Evolutionary conservation across 164 flowering plant species (phyloP).

Genomic region (Echeveria elegans): DNA sequence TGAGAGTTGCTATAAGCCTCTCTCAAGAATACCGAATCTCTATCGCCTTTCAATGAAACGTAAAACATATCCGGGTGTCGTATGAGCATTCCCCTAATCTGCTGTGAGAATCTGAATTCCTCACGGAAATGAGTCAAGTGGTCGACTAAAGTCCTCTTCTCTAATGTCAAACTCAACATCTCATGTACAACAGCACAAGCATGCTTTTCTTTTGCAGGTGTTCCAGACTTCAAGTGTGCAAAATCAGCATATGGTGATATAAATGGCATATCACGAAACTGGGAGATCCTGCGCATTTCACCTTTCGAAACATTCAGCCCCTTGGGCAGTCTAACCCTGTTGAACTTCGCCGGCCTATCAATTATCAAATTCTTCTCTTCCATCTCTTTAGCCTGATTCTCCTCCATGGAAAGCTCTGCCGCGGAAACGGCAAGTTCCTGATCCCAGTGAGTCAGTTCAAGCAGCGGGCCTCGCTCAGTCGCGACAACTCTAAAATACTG

Average conservation of each 20-base stretch:
- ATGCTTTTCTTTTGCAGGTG: constrained; percentile 74
- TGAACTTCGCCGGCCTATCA: constrained; percentile 74
- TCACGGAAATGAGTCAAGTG: constrained; percentile 89
- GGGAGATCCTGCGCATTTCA: constrained; percentile 57
- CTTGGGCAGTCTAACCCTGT: constrained; percentile 72
- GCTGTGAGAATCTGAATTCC: constrained; percentile 91
- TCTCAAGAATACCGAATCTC: constrained; percentile 86
- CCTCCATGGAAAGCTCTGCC: constrained; percentile 62
- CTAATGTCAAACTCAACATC: constrained; percentile 76
- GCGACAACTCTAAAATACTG: constrained; percentile 75
- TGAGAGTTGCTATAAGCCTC: constrained; percentile 85
- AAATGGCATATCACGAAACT: constrained; percentile 70
- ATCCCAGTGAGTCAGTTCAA: constrained; percentile 90
- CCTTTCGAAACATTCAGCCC: constrained; percentile 76
- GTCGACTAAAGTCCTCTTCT: constrained; percentile 91
- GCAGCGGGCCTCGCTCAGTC: constrained; percentile 65
- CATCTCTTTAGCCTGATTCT: constrained; percentile 38
- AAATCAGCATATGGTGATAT: constrained; percentile 87
- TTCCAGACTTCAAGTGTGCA: constrained; percentile 52
- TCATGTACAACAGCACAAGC: constrained; percentile 92
- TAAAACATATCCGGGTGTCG: constrained; percentile 97
- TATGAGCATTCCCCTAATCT: constrained; percentile 82
- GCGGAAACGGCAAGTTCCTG: constrained; percentile 89
- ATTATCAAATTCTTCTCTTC: constrained; percentile 72
- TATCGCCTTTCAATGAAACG: constrained; percentile 83